Evolutionary conservation across 306 rosid genomes (phyloP), one percentile per base, ranked within the genome.

Genomic region (Calophaca sinica): DNA sequence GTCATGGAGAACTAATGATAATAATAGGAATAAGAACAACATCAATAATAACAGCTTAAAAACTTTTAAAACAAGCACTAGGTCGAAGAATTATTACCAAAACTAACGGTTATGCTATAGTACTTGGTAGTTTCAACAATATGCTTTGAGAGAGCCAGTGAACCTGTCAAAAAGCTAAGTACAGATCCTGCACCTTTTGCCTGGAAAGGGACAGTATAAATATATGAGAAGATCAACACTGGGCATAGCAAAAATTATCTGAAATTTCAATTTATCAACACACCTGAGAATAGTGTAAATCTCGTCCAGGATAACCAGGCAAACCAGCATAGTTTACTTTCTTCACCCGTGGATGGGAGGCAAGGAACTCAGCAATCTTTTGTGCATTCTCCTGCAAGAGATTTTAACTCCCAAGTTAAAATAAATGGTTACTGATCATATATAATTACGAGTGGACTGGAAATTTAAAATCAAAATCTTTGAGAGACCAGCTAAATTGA

Each of bases 101-200:
- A 94, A 82, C 98, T 94, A 75, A 94, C 98, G 6, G 97, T 86
- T 72, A 94, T 79, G 89, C 96, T 91, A 88, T 86, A 94, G 90
- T 88, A 94, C 73, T 87, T 88, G 80, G 96, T 90, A 60, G 86
- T 82, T 85, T 94, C 96, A 39, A 87, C 98, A 77, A 94, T 70
- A 80, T 94, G 96, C 93, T 85, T 94, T 65, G 97, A 94, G 72
- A 94, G 88, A 38, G 93, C 85, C 74, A 85, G 38, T 46, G 96
- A 90, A 59, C 97, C 96, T 12, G 97, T 91, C 83, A 88, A 77
- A 85, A 94, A 91, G 87, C 98, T 94, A 81, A 91, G 80, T 76
- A 94, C 97, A 71, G 96, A 86, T 60, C 97, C 97, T 38, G 98
- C 93, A 78, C 97, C 98, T 74, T 88, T 88, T 69, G 97, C 97